phyloP scores from a whole-genome alignment of 345 rosid genomes.

The Theobroma cacao region DNA sequence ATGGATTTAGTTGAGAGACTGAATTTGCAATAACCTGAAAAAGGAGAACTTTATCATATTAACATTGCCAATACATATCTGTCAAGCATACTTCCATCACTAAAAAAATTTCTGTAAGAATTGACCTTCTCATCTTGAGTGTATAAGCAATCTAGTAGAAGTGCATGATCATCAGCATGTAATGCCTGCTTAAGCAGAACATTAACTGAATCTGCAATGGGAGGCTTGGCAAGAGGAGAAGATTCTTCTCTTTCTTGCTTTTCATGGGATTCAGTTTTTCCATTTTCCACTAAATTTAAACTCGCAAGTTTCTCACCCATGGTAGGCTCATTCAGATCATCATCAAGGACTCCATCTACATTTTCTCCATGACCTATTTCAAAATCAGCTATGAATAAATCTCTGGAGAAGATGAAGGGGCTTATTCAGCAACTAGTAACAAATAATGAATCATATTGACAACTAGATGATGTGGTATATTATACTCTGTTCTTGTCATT shows the following conservation, averaged over 20 bases:
- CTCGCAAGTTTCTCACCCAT: slow-evolving; percentile 85
- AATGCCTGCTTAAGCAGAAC: slow-evolving; percentile 88
- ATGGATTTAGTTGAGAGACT: slow-evolving; percentile 57
- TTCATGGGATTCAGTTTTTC: slow-evolving; percentile 28
- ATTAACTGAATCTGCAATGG: slow-evolving; percentile 84
- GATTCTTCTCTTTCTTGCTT: slow-evolving; percentile 31
- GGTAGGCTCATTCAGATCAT: slow-evolving; percentile 74
- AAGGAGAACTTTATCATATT: background rate
- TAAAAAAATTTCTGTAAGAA: background rate
- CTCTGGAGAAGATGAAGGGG: background rate
- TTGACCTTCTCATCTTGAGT: slow-evolving; percentile 82
- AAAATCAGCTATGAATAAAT: background rate
- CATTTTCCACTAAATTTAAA: slow-evolving; percentile 44
- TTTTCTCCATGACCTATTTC: slow-evolving; percentile 54
- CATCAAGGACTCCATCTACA: slow-evolving; percentile 63
- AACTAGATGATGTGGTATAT: background rate
- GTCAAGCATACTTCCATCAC: background rate
- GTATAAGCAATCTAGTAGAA: slow-evolving; percentile 86
- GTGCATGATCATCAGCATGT: slow-evolving; percentile 82
- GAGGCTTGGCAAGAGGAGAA: slow-evolving; percentile 48
- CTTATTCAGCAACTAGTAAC: background rate
- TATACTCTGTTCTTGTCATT: background rate
- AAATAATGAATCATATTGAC: background rate
- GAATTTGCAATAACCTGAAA: slow-evolving; percentile 87
- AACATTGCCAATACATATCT: background rate